These are phyloP conservation scores for Tubosaeta sp. DNA, from an alignment of 768 basidiomycete species.

Conservation along the genomic window DNA sequence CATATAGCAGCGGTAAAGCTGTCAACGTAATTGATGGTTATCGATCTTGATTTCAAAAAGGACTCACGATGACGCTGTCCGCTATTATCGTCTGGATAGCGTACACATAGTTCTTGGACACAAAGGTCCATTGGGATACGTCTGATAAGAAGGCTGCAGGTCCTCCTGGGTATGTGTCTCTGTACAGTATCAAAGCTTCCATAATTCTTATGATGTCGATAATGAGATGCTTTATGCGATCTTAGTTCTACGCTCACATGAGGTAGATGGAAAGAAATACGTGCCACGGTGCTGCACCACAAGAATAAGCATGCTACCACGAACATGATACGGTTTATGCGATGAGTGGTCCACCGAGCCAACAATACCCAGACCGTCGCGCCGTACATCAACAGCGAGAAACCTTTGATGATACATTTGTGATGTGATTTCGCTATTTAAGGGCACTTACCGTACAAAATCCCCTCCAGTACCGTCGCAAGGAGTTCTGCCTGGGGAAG, in stretches of 20 bases:
- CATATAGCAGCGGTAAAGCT: slow-evolving; percentile 19
- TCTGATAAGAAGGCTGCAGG: slow-evolving; percentile 21
- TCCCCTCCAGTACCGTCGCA: slow-evolving; percentile 1
- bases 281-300: slow-evolving; percentile 21
- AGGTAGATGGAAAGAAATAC: neutral
- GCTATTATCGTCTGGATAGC: slow-evolving; percentile 21
- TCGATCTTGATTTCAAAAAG: neutral
- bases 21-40: neutral
- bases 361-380: slow-evolving; percentile 22
- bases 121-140: slow-evolving; percentile 20
- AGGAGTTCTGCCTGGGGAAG: slow-evolving; percentile 5
- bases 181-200: slow-evolving; percentile 18
- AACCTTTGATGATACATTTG: slow-evolving; percentile 14
- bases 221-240: slow-evolving; percentile 12
- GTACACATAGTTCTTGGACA: slow-evolving; percentile 21
- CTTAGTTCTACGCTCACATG: neutral
- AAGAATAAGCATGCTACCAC: slow-evolving; percentile 20
- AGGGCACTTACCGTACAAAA: slow-evolving; percentile 1
- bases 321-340: slow-evolving; percentile 15
- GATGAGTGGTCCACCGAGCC: neutral
- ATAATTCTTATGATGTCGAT: slow-evolving; percentile 15
- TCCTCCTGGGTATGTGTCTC: slow-evolving; percentile 13
- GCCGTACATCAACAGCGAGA: slow-evolving; percentile 30
- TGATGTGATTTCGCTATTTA: neutral
- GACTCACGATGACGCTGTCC: slow-evolving; percentile 22